Evolutionary conservation across 108 stramenopile genomes (phyloP).

Genomic region (Nitzschia sp.): DNA sequence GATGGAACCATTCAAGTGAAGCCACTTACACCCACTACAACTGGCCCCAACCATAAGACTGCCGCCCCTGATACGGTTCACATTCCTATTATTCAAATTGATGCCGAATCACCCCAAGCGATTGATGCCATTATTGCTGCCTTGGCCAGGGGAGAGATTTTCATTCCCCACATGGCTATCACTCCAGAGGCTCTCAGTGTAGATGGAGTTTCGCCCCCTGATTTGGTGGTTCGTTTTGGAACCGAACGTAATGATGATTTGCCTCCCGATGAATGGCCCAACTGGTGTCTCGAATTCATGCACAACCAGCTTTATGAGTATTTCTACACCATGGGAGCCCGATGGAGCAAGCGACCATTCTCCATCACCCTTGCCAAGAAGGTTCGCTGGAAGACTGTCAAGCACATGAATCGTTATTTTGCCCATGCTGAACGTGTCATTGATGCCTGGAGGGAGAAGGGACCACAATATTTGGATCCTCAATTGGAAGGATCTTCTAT

Average conservation of each 20-base stretch:
- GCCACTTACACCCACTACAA: slow-evolving; percentile 3
- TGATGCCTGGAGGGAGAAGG: slow-evolving; percentile 84
- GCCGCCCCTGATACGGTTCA: slow-evolving; percentile 81
- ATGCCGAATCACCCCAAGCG: slow-evolving; percentile 53
- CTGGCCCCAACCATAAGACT: slow-evolving; percentile 49
- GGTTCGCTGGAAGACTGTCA: slow-evolving; percentile 87
- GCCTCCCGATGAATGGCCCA: slow-evolving; percentile 86
- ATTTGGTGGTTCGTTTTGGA: slow-evolving; percentile 79
- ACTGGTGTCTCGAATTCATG: slow-evolving; percentile 89
- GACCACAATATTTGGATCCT: slow-evolving; percentile 83
- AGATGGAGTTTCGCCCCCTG: slow-evolving; percentile 73
- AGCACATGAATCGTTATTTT: slow-evolving; percentile 92
- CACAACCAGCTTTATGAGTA: slow-evolving; percentile 89
- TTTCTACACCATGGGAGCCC: slow-evolving; percentile 63
- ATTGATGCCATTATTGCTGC: slow-evolving; percentile 70
- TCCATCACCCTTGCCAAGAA: slow-evolving; percentile 78
- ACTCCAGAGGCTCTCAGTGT: slow-evolving; percentile 80
- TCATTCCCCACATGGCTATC: slow-evolving; percentile 86
- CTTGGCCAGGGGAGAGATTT: slow-evolving; percentile 79
- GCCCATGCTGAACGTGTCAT: slow-evolving; percentile 79
- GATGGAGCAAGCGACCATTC: slow-evolving; percentile 83
- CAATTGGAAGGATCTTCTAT: slow-evolving; percentile 67
- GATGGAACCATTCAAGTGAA: slow-evolving; percentile 8
- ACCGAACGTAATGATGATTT: slow-evolving; percentile 86
- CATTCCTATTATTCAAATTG: slow-evolving; percentile 84